phyloP scores from a whole-genome alignment of 1,139 yeast genomes.

The Saccharomyces hybrid region DNA sequence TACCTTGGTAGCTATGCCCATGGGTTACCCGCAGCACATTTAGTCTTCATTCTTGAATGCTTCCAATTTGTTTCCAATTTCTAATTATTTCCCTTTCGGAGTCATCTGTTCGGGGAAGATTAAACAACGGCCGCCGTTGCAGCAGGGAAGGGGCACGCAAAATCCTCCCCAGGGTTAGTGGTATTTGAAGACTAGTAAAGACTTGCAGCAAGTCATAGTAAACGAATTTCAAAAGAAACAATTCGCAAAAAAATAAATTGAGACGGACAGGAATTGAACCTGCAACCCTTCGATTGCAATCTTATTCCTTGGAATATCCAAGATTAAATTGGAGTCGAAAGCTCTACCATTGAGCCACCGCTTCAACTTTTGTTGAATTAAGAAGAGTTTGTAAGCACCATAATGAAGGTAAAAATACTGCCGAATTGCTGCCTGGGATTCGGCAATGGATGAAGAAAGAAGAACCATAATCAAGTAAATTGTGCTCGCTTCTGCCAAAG shows the following conservation, averaged over 20 bases:
- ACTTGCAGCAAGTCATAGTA: neutral
- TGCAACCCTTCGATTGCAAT: constrained; percentile 63
- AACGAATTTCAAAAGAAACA: neutral
- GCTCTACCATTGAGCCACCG: constrained; percentile 95
- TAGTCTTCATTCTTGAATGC: no score
- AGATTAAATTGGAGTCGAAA: constrained; percentile 64
- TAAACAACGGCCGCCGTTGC: neutral
- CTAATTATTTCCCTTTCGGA: neutral
- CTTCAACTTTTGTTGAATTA: constrained; percentile 37
- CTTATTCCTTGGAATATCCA: constrained; percentile 27
- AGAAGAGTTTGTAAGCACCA: no score
- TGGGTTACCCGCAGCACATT: no score
- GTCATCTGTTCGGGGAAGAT: neutral
- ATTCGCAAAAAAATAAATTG: constrained; percentile 27
- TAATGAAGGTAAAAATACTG: neutral
- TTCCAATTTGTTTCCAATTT: no score
- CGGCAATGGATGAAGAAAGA: neutral
- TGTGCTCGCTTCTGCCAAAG: neutral
- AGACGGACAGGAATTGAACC: constrained; percentile 74
- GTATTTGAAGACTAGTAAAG: neutral
- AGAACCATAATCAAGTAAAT: neutral
- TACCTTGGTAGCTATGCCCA: no score
- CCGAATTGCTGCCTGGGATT: neutral
- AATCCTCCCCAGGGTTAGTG: neutral
- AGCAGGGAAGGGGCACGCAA: neutral